A percentile compares a stretch with the other conserved stretches of the same genome.
Conservation (phyloP, 2,329 filamentous ascomycete genomes). For the Nemania abortiva region DNA sequence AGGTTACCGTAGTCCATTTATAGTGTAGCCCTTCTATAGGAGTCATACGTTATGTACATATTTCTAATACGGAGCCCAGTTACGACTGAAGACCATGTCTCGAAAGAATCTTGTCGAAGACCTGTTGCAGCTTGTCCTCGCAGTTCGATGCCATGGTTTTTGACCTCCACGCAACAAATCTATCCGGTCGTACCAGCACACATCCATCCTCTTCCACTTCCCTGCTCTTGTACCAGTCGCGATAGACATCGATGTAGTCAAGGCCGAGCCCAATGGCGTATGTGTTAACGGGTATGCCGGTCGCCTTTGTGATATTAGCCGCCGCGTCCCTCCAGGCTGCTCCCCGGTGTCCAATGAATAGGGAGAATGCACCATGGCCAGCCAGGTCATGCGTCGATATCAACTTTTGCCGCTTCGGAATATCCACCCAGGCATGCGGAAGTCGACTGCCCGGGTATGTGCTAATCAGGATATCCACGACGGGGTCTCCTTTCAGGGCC, state of each 20-base stretch:
- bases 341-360: conserved; percentile 69
- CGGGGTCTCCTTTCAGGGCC: conserved; percentile 48
- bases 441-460: conserved; percentile 71
- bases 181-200: conserved; percentile 69
- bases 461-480: conserved; percentile 47
- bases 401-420: conserved; percentile 56
- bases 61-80: too few species aligned
- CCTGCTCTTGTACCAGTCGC: conserved; percentile 66
- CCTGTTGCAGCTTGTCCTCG: conserved; percentile 41
- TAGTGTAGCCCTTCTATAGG: too few species aligned
- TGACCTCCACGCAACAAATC: conserved; percentile 67
- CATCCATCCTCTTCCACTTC: conserved; percentile 69
- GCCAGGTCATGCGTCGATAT: conserved; percentile 71
- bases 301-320: conserved; percentile 50
- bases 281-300: conserved; percentile 61
- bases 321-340: conserved; percentile 65
- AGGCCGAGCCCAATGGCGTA: conserved; percentile 68
- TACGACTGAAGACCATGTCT: too few species aligned
- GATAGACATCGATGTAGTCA: conserved; percentile 73
- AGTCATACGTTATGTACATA: too few species aligned
- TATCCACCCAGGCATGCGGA: conserved; percentile 73
- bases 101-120: conserved; percentile 40
- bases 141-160: conserved; percentile 32
- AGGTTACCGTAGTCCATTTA: too few species aligned
- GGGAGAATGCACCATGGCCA: conserved; percentile 64